Conservation (phyloP, 1,284 basidiomycete species). For the Uromyces viciae-fabae region DNA sequence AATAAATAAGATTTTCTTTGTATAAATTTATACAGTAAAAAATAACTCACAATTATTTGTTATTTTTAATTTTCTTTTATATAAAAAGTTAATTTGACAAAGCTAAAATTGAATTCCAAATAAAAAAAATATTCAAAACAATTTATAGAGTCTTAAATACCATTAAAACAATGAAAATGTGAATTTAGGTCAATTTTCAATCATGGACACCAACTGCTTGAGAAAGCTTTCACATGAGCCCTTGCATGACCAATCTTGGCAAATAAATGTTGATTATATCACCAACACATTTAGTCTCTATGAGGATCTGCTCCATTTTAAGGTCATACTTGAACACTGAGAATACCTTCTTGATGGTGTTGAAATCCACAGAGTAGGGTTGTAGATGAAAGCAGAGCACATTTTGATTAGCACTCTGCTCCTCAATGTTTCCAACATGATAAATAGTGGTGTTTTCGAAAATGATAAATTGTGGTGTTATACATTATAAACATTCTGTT, state of each 20-base stretch:
- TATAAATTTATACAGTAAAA: too few species aligned
- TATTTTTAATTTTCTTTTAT: too few species aligned
- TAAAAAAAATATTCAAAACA: too few species aligned
- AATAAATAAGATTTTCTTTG: too few species aligned
- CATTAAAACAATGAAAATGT: too few species aligned
- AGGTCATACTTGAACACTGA: neutral
- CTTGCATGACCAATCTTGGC: neutral
- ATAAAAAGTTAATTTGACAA: too few species aligned
- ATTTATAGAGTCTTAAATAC: too few species aligned
- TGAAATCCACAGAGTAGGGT: neutral
- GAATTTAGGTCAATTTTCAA: too few species aligned
- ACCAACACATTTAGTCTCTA: neutral
- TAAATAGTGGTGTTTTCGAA: too few species aligned
- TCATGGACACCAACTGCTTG: neutral
- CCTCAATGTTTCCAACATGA: neutral
- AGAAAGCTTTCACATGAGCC: neutral
- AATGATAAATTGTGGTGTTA: neutral
- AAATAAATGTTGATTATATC: neutral
- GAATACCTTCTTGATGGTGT: conserved; percentile 9
- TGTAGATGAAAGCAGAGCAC: neutral
- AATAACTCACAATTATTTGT: too few species aligned
- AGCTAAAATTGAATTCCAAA: too few species aligned
- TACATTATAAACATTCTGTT: neutral
- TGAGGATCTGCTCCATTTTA: neutral
- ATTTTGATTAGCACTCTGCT: neutral